Conservation (phyloP, 306 rosid species). For the Cucurbita maxima region DNA sequence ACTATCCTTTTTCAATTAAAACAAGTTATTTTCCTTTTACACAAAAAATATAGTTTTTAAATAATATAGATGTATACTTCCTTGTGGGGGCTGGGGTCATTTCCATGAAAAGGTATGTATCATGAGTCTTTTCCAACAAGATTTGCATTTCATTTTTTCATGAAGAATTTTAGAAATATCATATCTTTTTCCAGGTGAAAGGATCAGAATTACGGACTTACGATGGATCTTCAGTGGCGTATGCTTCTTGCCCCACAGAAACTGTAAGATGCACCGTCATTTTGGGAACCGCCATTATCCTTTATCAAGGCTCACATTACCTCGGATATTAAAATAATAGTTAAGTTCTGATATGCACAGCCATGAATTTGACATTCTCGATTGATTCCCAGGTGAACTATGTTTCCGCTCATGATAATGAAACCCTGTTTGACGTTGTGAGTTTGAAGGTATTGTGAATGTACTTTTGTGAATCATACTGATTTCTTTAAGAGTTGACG, state of each 20-base stretch:
- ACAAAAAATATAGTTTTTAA: not conserved
- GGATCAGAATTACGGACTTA: slow-evolving; percentile 64
- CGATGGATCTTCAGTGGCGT: slow-evolving; percentile 64
- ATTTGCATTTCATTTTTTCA: not conserved
- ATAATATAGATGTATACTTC: not conserved
- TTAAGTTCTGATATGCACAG: not conserved
- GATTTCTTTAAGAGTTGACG: not conserved
- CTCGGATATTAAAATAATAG: not conserved
- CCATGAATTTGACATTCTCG: slow-evolving; percentile 11
- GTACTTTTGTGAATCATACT: slow-evolving; percentile 3
- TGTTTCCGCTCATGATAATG: slow-evolving; percentile 92
- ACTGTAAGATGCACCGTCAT: not conserved
- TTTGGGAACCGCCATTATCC: not conserved
- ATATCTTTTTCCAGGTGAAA: slow-evolving; percentile 45
- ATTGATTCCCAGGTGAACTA: slow-evolving; percentile 63
- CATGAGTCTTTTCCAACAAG: not conserved
- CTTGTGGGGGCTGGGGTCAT: not conserved
- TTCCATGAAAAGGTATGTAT: not conserved
- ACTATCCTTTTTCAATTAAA: not conserved
- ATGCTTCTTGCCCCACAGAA: slow-evolving; percentile 55
- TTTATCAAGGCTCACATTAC: not conserved
- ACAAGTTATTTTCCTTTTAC: not conserved
- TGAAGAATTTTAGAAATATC: not conserved
- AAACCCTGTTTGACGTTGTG: slow-evolving; percentile 77
- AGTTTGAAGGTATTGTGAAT: slow-evolving; percentile 58